phyloP scores from a whole-genome alignment of 768 basidiomycete genomes.

The Amylocystis lapponica region DNA sequence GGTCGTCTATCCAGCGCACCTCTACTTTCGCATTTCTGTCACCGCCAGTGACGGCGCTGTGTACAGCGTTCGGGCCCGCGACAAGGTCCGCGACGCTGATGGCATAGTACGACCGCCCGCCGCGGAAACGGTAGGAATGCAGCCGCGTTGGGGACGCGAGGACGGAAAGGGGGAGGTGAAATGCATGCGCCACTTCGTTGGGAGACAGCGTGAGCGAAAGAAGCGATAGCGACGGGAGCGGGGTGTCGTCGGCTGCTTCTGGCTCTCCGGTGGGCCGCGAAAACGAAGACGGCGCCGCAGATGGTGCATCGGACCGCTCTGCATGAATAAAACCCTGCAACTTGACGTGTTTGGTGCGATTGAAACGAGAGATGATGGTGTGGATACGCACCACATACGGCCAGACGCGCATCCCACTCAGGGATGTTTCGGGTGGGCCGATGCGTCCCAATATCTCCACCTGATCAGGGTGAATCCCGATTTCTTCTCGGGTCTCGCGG shows the following conservation, averaged over 20 bases:
- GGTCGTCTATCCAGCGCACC: slow-evolving; percentile 28
- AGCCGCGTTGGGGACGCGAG: slow-evolving; percentile 44
- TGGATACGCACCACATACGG: slow-evolving; percentile 71
- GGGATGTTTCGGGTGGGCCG: slow-evolving; percentile 54
- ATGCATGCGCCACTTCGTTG: slow-evolving; percentile 61
- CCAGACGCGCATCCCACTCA: slow-evolving; percentile 61
- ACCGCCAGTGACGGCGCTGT: too few species aligned
- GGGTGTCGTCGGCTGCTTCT: slow-evolving; percentile 29
- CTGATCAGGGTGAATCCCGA: slow-evolving; percentile 53
- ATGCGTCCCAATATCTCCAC: slow-evolving; percentile 64
- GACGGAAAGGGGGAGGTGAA: slow-evolving; percentile 62
- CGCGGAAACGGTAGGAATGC: slow-evolving; percentile 50
- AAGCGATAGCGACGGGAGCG: slow-evolving; percentile 58
- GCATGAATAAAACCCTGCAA: slow-evolving; percentile 27
- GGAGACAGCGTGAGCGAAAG: slow-evolving; percentile 45
- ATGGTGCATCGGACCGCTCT: neutral
- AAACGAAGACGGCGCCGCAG: neutral
- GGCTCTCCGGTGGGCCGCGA: neutral
- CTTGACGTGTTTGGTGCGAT: too few species aligned
- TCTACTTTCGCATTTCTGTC: slow-evolving; percentile 15
- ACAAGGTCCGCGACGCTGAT: slow-evolving; percentile 62
- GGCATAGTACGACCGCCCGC: slow-evolving; percentile 53
- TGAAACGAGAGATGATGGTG: too few species aligned
- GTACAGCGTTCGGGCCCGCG: slow-evolving; percentile 6
- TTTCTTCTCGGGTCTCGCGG: slow-evolving; percentile 70